Evolutionary conservation across 176 grass and related monocot genomes (phyloP).

Genomic region (Hordeum vulgare): MorexV3_pseudomolecules_assembly NC_058519.1:127669485-127669984

Average conservation of each 20-base stretch:
- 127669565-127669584: constrained; percentile 63
- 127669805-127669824: background rate
- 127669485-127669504: background rate
- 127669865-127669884: constrained; percentile 51
- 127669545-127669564: constrained; percentile 80
- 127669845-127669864: constrained; percentile 65
- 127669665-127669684: constrained; percentile 88
- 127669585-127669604: constrained; percentile 92
- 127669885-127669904: constrained; percentile 32
- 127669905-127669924: constrained; percentile 47
- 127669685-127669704: constrained; percentile 82
- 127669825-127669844: background rate
- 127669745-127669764: background rate
- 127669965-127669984: background rate
- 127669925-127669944: background rate
- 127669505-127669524: constrained; percentile 29
- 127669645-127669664: constrained; percentile 84
- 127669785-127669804: background rate
- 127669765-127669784: background rate
- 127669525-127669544: constrained; percentile 79
- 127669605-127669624: constrained; percentile 81
- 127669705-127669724: constrained; percentile 75
- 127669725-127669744: background rate
- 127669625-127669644: constrained; percentile 44
- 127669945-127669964: background rate